These are phyloP conservation scores for Pythium sp. DNA, from an alignment of 352 stramenopile species.

Conservation along the genomic window DNA sequence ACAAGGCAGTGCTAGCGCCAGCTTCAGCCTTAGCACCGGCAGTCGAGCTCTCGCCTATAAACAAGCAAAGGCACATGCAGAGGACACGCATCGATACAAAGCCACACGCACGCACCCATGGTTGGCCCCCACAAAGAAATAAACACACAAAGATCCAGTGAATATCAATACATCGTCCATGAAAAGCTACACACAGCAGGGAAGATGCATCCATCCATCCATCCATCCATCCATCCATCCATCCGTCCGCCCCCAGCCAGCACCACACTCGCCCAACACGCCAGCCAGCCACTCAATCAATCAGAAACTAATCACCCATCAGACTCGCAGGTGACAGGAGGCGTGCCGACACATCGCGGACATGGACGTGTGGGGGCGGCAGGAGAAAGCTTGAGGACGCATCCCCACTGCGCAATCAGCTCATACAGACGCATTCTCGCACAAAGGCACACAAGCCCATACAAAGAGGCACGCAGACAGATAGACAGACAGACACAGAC, in stretches of 20 bases:
- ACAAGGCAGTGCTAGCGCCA: background rate
- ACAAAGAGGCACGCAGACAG: background rate
- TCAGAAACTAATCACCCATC: background rate
- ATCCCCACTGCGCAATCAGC: slow-evolving; percentile 1
- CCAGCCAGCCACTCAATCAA: background rate
- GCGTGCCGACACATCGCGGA: slow-evolving; percentile 6
- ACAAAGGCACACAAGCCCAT: background rate
- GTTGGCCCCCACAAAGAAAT: slow-evolving; percentile 2
- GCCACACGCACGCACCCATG: slow-evolving; percentile 9
- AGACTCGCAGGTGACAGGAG: background rate
- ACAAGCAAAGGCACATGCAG: background rate
- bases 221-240: background rate
- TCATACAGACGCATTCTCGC: background rate
- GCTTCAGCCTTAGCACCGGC: background rate
- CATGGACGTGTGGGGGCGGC: background rate
- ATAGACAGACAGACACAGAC: background rate
- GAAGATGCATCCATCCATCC: background rate
- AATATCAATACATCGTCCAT: background rate
- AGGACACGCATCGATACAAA: slow-evolving; percentile 10
- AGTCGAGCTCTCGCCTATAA: background rate
- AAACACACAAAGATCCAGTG: background rate
- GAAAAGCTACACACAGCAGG: background rate
- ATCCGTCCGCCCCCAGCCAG: background rate
- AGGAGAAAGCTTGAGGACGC: background rate
- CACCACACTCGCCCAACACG: slow-evolving; percentile 1